Base-by-base conservation (phyloP, 305 asterid species). In the Galium porrigens region DNA sequence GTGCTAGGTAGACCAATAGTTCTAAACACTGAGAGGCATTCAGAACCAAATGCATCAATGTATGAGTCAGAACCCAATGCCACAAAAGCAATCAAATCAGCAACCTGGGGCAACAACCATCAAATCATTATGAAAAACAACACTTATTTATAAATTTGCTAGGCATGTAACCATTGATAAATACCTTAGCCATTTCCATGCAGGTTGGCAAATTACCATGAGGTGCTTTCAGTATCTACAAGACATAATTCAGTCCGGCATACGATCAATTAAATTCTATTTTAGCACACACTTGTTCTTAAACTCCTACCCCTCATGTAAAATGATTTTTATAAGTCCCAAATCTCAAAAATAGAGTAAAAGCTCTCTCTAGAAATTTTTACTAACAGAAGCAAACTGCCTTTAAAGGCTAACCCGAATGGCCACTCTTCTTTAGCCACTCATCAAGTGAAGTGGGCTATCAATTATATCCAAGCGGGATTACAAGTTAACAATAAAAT, bases 101-200 rank as follows among this genome's bases (percentile, higher is more conserved):
- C 96, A 74, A 87, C 88, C 99, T 92, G 70, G 75, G 59, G 60
- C 32, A 37, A 58, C 42, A 69, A 20, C 41, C 37, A 37, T 61
- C 32, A 33, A 44, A 48, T 32, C 62, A 62, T 15, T 30, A 68
- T 48, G 8, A 33, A 11, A 46, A 27, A 6, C 20, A n/a, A 34
- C 68, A 36, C 14, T 66, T 39, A 67, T 49, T 37, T 10, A 42
- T 14, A 20, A 32, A 60, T 36, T 0, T 36, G 56, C 49, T 44
- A 48, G 22, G 41, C 30, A 66, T 61, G 54, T 22, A 17, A 54
- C 11, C 25, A 55, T 18, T 46, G 46, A 61, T 36, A 55, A 80
- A 73, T 78, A 92, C 99, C 96, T 92, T 92, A 60, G 95, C 97
- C 95, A 89, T 85, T 79, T 92, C 97, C 89, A 92, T 82, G 86